A percentile compares a stretch with the other conserved stretches of the same genome.
These are phyloP conservation scores for Candida nitratophila DNA, from an alignment of 805 yeast species.

Conservation along the genomic window DNA sequence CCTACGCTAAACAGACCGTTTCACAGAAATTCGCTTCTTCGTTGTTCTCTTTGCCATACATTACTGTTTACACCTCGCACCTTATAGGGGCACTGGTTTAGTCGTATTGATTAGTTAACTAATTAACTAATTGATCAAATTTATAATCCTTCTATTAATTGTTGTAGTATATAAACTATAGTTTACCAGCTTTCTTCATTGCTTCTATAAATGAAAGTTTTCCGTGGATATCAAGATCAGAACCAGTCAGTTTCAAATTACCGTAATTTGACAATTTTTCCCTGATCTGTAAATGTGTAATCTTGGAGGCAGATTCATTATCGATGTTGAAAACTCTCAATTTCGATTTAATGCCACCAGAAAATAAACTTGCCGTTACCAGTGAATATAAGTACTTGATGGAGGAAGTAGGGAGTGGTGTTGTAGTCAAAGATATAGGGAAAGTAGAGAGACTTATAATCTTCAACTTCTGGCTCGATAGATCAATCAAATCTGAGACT, in stretches of 20 bases:
- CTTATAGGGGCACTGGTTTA: too few relatives aligned
- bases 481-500: neutral
- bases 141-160: too few relatives aligned
- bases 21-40: too few relatives aligned
- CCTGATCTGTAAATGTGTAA: slow-evolving; percentile 10
- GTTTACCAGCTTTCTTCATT: slow-evolving; percentile 7
- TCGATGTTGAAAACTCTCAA: slow-evolving; percentile 15
- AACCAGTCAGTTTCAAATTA: slow-evolving; percentile 41
- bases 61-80: too few relatives aligned
- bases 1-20: too few relatives aligned
- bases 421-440: slow-evolving; percentile 31
- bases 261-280: slow-evolving; percentile 35
- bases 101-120: too few relatives aligned
- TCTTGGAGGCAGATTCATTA: neutral
- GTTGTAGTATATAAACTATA: neutral
- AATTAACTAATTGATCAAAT: too few relatives aligned
- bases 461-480: slow-evolving; percentile 20
- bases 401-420: slow-evolving; percentile 21
- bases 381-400: slow-evolving; percentile 6
- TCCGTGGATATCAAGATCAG: slow-evolving; percentile 31
- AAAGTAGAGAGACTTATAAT: slow-evolving; percentile 31
- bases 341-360: slow-evolving; percentile 13
- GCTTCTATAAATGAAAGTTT: slow-evolving; percentile 37
- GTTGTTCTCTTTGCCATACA: too few relatives aligned
- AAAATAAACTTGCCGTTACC: slow-evolving; percentile 7